Conservation (phyloP, 2,329 filamentous ascomycete genomes). For the Fusarium sp. region DNA sequence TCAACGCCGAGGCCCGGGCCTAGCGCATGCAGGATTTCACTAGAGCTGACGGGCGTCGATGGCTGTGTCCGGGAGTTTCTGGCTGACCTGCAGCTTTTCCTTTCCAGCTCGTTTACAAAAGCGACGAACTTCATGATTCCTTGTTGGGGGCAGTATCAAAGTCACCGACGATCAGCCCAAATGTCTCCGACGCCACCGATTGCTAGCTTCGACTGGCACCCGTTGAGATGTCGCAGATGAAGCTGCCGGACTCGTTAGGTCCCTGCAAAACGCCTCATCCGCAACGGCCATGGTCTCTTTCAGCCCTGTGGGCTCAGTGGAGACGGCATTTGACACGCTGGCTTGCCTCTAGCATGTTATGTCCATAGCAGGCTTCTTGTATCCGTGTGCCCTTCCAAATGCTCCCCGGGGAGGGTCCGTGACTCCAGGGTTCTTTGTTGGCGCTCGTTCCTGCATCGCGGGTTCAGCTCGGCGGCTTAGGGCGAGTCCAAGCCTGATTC, state of each 20-base stretch:
- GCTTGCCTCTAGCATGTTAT: neutral
- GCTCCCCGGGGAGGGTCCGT: neutral
- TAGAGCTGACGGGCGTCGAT: slow-evolving; percentile 12
- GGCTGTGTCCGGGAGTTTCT: neutral
- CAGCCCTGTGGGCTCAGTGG: slow-evolving; percentile 7
- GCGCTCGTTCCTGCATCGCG: slow-evolving; percentile 11
- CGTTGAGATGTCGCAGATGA: neutral
- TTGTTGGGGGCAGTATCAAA: neutral
- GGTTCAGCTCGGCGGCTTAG: slow-evolving; percentile 14
- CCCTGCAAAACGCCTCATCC: neutral
- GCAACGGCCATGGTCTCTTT: neutral
- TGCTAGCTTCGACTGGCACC: neutral
- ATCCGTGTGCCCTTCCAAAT: neutral
- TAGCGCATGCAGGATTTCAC: slow-evolving; percentile 13
- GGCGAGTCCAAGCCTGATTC: slow-evolving; percentile 6
- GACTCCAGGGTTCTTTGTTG: neutral
- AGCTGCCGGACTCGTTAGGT: neutral
- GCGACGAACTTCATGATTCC: no score
- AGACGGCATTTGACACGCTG: neutral
- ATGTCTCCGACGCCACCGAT: neutral
- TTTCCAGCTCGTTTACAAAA: neutral
- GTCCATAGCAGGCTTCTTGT: neutral
- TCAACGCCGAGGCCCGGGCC: slow-evolving; percentile 9
- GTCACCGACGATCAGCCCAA: neutral
- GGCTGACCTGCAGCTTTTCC: neutral